phyloP scores from a whole-genome alignment of 805 yeast species.

The Hyphopichia homilentoma region DNA sequence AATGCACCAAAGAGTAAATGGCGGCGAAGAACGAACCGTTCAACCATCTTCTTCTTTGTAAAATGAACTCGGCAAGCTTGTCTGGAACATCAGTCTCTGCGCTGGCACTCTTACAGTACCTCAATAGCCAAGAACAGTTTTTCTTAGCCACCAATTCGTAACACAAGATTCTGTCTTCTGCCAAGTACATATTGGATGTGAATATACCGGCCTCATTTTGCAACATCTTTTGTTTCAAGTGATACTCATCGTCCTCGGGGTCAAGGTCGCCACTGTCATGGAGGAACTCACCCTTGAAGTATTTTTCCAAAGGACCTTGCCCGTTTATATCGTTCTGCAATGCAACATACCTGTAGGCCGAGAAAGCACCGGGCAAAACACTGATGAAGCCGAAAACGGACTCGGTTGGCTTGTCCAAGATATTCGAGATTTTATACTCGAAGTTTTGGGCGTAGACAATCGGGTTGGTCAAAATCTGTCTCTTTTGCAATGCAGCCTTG shows the following conservation, averaged over 20 bases:
- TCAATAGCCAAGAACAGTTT: slow-evolving; percentile 55
- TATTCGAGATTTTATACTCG: slow-evolving; percentile 65
- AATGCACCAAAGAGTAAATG: slow-evolving; percentile 52
- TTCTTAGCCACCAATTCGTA: slow-evolving; percentile 60
- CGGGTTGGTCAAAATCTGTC: slow-evolving; percentile 52
- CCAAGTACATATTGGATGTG: slow-evolving; percentile 66
- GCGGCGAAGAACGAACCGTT: slow-evolving; percentile 71
- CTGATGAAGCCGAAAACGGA: slow-evolving; percentile 62
- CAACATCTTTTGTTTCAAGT: slow-evolving; percentile 30
- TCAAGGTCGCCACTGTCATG: slow-evolving; percentile 56
- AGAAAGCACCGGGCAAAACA: slow-evolving; percentile 67
- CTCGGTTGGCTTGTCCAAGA: slow-evolving; percentile 64
- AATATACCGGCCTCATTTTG: slow-evolving; percentile 51
- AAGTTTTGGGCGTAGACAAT: slow-evolving; percentile 64
- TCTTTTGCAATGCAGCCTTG: slow-evolving; percentile 50
- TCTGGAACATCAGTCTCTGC: slow-evolving; percentile 73
- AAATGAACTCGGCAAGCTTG: slow-evolving; percentile 55
- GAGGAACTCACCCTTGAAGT: slow-evolving; percentile 61
- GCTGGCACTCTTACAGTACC: slow-evolving; percentile 58
- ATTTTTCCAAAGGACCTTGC: slow-evolving; percentile 60
- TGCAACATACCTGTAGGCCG: slow-evolving; percentile 60
- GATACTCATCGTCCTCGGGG: slow-evolving; percentile 51
- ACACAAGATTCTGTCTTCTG: slow-evolving; percentile 67
- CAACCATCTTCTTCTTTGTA: slow-evolving; percentile 66
- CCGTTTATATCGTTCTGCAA: slow-evolving; percentile 51